Percentiles rank a stretch among this genome's conserved stretches.
phyloP scores from a whole-genome alignment of 2,329 filamentous ascomycete species.

The Pseudogymnoascus sp. region DNA sequence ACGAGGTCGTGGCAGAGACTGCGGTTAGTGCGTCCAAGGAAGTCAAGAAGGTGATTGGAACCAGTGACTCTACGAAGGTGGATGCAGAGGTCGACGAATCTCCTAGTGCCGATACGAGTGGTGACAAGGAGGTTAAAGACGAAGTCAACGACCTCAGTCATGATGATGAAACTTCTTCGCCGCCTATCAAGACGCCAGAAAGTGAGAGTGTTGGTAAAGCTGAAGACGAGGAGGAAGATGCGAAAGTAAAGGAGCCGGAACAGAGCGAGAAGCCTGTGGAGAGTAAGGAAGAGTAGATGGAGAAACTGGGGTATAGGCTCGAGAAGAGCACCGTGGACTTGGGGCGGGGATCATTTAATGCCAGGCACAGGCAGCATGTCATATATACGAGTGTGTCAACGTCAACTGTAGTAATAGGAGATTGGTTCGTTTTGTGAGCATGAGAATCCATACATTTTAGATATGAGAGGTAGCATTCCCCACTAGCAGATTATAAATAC shows the following conservation, averaged over 20 bases:
- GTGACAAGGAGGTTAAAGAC: not conserved
- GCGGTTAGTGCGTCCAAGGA: not conserved
- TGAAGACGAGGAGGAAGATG: not conserved
- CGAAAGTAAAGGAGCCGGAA: not conserved
- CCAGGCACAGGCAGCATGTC: not conserved
- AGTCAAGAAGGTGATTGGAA: not conserved
- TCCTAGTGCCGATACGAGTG: not conserved
- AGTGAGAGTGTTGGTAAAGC: not conserved
- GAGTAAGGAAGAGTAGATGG: not conserved
- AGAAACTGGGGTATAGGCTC: not conserved
- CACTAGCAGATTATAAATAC: not conserved
- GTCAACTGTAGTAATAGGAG: not conserved
- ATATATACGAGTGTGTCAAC: not conserved
- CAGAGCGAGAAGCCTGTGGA: not conserved
- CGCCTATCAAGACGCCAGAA: not conserved
- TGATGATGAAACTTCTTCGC: not conserved
- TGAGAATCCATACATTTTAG: not conserved
- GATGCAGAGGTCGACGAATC: not conserved
- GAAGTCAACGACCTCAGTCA: not conserved
- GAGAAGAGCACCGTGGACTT: not conserved
- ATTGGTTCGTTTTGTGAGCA: not conserved
- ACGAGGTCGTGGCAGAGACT: constrained; percentile 5
- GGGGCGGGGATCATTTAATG: not conserved
- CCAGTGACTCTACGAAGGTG: not conserved
- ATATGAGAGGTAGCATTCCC: not conserved